These are phyloP conservation scores for Macroventuria anomochaeta DNA, from an alignment of 2,329 filamentous ascomycete genomes.

Conservation along the genomic window DNA sequence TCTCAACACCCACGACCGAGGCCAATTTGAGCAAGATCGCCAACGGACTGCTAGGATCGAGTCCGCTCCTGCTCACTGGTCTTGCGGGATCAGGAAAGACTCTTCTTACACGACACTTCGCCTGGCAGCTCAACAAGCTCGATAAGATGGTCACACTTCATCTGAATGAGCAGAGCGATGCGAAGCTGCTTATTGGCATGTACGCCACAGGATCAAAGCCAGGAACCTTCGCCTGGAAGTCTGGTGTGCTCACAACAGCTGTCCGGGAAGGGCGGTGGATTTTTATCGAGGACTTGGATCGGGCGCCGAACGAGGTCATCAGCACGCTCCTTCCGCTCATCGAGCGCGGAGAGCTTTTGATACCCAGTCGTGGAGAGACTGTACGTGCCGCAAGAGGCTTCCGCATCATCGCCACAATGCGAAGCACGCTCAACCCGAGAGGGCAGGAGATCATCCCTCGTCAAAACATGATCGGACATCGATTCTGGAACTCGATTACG, in stretches of 20 bases:
- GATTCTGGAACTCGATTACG: slow-evolving; percentile 83
- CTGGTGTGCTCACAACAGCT: slow-evolving; percentile 91
- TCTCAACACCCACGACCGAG: slow-evolving; percentile 75
- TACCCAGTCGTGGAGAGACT: slow-evolving; percentile 86
- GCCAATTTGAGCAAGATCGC: slow-evolving; percentile 75
- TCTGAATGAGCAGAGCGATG: slow-evolving; percentile 97
- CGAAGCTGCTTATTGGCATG: slow-evolving; percentile 92
- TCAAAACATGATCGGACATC: slow-evolving; percentile 75
- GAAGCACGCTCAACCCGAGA: slow-evolving; percentile 69
- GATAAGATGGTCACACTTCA: slow-evolving; percentile 90
- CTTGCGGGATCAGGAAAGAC: slow-evolving; percentile 91
- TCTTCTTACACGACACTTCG: slow-evolving; percentile 80
- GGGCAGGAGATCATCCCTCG: slow-evolving; percentile 75
- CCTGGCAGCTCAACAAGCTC: slow-evolving; percentile 78
- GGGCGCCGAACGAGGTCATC: slow-evolving; percentile 92
- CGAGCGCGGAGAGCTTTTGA: slow-evolving; percentile 86
- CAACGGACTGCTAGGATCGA: slow-evolving; percentile 67
- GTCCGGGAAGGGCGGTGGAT: slow-evolving; percentile 96
- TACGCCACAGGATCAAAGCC: slow-evolving; percentile 89
- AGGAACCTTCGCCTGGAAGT: slow-evolving; percentile 89
- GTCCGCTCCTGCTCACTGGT: slow-evolving; percentile 82
- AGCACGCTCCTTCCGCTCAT: slow-evolving; percentile 92
- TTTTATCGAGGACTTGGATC: slow-evolving; percentile 93
- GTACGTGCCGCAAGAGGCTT: slow-evolving; percentile 85
- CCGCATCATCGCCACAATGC: slow-evolving; percentile 88